phyloP scores from a whole-genome alignment of 176 grass and related monocot genomes.

The Alopecurus myosuroides region DNA sequence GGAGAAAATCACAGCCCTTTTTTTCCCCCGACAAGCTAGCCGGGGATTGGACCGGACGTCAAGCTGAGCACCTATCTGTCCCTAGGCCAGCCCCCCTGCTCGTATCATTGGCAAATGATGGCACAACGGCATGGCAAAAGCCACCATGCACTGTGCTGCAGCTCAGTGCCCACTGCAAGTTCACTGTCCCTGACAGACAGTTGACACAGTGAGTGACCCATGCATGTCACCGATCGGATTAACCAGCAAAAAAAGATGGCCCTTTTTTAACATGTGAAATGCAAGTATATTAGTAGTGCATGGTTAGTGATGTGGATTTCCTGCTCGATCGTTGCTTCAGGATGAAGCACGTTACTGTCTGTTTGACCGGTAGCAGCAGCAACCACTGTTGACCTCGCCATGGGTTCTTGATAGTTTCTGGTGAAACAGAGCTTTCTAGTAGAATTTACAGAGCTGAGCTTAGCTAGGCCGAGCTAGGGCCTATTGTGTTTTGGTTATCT shows the following conservation, averaged over 20 bases:
- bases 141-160: background rate
- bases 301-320: slow-evolving; percentile 2
- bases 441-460: background rate
- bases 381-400: background rate
- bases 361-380: slow-evolving; percentile 23
- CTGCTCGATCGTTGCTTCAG: slow-evolving; percentile 35
- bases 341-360: background rate
- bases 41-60: slow-evolving; percentile 14
- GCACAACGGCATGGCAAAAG: background rate
- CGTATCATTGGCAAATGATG: slow-evolving; percentile 16
- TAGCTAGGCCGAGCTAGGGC: background rate
- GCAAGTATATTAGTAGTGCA: background rate
- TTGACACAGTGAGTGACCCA: background rate
- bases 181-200: slow-evolving; percentile 1
- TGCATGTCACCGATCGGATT: background rate
- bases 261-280: background rate
- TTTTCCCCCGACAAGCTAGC: background rate
- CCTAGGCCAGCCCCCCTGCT: background rate
- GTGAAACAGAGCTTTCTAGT: background rate
- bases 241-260: background rate
- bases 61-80: background rate
- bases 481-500: background rate
- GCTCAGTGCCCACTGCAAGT: background rate
- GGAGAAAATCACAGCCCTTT: slow-evolving; percentile 18
- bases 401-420: background rate